phyloP scores from a whole-genome alignment of 176 grass and related monocot species.

The Oryza glaberrima region DNA sequence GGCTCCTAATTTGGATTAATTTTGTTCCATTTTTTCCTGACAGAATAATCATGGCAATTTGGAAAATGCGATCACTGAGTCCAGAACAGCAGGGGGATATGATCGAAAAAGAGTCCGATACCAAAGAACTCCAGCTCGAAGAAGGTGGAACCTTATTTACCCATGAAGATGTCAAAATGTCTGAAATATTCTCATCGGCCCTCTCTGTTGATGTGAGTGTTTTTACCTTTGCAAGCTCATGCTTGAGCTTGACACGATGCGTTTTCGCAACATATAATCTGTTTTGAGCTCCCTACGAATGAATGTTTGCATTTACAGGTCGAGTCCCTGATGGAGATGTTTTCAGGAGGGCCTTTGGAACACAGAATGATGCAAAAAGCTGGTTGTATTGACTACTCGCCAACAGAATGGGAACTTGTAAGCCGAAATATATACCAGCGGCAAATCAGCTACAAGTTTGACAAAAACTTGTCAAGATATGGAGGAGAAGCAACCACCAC shows the following conservation, averaged over 20 bases:
- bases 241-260: slow-evolving; percentile 11
- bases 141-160: slow-evolving; percentile 78
- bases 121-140: slow-evolving; percentile 53
- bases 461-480: slow-evolving; percentile 67
- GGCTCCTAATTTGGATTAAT: neutral
- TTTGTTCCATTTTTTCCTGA: neutral
- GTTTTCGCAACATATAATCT: slow-evolving; percentile 8
- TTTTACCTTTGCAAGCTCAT: slow-evolving; percentile 1
- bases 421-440: slow-evolving; percentile 71
- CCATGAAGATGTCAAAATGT: slow-evolving; percentile 79
- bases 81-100: slow-evolving; percentile 72
- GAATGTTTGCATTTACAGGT: slow-evolving; percentile 42
- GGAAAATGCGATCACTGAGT: slow-evolving; percentile 68
- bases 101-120: slow-evolving; percentile 69
- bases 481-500: slow-evolving; percentile 76
- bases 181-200: slow-evolving; percentile 68
- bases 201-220: slow-evolving; percentile 74
- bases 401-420: slow-evolving; percentile 74
- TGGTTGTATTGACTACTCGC: slow-evolving; percentile 80
- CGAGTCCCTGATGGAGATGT: slow-evolving; percentile 86
- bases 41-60: slow-evolving; percentile 91
- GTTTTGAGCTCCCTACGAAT: neutral
- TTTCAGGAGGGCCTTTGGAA: slow-evolving; percentile 76
- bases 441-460: slow-evolving; percentile 74
- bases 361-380: slow-evolving; percentile 83